These are phyloP conservation scores for Pleodorina starrii DNA, from an alignment of 139 green algal genomes.

Conservation along the genomic window DNA sequence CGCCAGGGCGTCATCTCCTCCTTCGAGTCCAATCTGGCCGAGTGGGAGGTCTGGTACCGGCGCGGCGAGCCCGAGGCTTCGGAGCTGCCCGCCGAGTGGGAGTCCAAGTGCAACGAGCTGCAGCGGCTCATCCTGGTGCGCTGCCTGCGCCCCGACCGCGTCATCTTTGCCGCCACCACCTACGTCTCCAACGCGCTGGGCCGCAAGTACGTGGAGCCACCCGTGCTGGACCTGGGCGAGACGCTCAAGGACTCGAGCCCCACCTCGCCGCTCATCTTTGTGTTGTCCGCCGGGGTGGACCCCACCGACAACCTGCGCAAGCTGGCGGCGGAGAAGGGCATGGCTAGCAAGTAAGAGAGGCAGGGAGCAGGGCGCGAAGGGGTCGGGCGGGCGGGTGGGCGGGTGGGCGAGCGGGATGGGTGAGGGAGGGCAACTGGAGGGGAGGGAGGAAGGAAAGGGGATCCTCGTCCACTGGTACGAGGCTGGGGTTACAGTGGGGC, in stretches of 20 bases:
- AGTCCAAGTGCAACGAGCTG: conserved; percentile 87
- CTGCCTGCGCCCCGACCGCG: conserved; percentile 82
- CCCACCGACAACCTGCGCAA: conserved; percentile 84
- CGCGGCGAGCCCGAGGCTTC: conserved; percentile 79
- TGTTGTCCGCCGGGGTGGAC: conserved; percentile 88
- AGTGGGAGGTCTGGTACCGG: conserved; percentile 81
- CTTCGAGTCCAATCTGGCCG: conserved; percentile 49
- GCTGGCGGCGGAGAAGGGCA: conserved; percentile 76
- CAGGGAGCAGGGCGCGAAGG: too few species aligned
- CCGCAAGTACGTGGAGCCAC: conserved; percentile 87
- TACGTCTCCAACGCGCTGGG: conserved; percentile 89
- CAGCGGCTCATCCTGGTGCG: conserved; percentile 85
- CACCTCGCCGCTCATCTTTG: conserved; percentile 85
- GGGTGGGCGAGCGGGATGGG: background rate
- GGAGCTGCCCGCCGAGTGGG: conserved; percentile 88
- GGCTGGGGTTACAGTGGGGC: background rate
- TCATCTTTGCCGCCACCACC: conserved; percentile 80
- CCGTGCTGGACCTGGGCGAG: conserved; percentile 87
- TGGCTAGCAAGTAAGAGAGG: conserved; percentile 1
- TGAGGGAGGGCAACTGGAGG: too few species aligned
- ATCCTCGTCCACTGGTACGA: too few species aligned
- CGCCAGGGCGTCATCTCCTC: conserved; percentile 25
- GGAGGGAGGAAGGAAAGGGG: too few species aligned
- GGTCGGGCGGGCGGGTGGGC: too few species aligned
- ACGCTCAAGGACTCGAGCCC: conserved; percentile 76